Base-by-base conservation (phyloP, 345 rosid genomes). In the Eutrema yunnanense region DNA sequence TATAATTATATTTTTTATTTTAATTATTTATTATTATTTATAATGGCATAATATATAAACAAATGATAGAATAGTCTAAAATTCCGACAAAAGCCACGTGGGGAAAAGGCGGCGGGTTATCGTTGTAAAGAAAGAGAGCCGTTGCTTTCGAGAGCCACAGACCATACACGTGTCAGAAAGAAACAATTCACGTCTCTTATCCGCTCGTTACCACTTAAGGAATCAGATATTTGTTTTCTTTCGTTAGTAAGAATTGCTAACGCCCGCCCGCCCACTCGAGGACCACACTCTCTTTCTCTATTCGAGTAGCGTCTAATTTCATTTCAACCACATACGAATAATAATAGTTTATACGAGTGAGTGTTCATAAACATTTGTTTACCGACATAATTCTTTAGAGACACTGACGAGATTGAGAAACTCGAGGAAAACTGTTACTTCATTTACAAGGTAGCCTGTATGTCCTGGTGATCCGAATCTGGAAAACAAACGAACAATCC, bases 391-490 rank as follows among this genome's bases (percentile, higher is more conserved):
- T 38, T 47, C 70, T 42, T 22, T 65, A 19, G 43, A 41, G n/a
- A 65, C 66, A 65, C 4, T 53, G 11, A 63, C 44, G 11, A 63
- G 40, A 64, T 29, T 50, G 9, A 58, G 36, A 52, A 42, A 43
- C 56, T 63, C 6, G 14, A 69, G 10, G 26, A 50, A n/a, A 51
- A 70, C 43, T 51, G 62, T 66, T 80, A 65, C 64, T 38, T 77
- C 78, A 68, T 73, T 79, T 80, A 12, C 74, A 66, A 5, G 85
- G 87, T 73, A 68, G 60, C 71, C 81, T 74, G 67, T 85, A 92
- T 11, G 94, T 87, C 48, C 90, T 89, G 29, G 90, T 92, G 62
- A 89, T 81, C 36, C 96, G 94, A 47, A 89, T 87, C 97, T 92
- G 86, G 60, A 38, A 71, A 42, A 68, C 62, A 73, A 71, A 67